Base-by-base conservation (phyloP, 2,329 filamentous ascomycete species). In the Penicillium sp. region DNA sequence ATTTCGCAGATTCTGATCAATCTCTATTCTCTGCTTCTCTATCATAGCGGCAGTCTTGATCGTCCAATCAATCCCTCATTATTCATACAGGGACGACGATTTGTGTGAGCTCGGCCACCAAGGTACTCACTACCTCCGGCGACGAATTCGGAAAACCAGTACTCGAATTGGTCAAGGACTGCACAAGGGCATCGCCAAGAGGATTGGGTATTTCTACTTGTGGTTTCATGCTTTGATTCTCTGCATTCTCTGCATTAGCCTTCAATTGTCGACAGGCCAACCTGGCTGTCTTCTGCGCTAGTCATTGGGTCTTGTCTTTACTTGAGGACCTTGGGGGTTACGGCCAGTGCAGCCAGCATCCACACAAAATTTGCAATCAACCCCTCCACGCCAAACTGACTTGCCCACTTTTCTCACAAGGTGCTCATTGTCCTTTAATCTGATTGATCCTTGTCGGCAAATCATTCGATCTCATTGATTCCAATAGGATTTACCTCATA, bases 281-380 rank as follows among this genome's bases (percentile, higher is more conserved):
- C 55, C 59, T 59, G 29, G 56, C 61, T 52, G 41, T 51, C 31
- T 46, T 41, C 48, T 35, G 39, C 39, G 54, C 37, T 48, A 31
- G 53, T 48, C 27, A 63, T 64, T 61, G 54, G 57, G 52, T 56
- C 35, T 53, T 49, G 56, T 52, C 35, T 60, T 54, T 50, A 39
- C 47, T 63, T 55, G 62, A 61, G 63, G 63, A 63, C 63, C 62
- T 61, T 65, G 63, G 59, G 57, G 60, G 61, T 61, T 47, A 55
- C 55, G 37, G 61, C 33, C 57, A 55, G 29, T 41, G 41, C 49
- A 59, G 49, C 47, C 52, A 57, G 48, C 52, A 31, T 13, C 27
- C 58, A 54, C 62, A 54, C 53, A 58, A 47, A 56, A 49, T 50
- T 33, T 46, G 14, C 48, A 33, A 45, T 22, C 41, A 24, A n/a